Percentiles rank a stretch among this genome's conserved stretches.
phyloP scores from a whole-genome alignment of 139 green algal species.

The Chlorella sp. region DNA sequence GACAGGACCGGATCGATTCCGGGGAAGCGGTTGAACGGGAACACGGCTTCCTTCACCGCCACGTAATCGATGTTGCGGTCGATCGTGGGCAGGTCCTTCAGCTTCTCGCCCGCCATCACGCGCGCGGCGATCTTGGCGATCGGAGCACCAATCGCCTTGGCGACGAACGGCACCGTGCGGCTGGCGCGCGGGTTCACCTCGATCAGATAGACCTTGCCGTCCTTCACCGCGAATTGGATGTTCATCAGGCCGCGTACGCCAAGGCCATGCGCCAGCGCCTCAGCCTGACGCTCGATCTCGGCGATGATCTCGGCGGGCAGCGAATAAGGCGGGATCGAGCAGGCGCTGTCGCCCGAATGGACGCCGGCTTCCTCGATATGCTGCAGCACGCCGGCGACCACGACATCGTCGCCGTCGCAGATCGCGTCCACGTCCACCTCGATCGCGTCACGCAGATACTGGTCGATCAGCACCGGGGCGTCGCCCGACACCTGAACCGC shows the following conservation, averaged over 20 bases:
- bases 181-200: conserved; percentile 98
- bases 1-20: conserved; percentile 96
- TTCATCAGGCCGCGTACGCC: conserved; percentile 98
- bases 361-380: conserved; percentile 99
- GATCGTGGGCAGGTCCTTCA: conserved; percentile 89
- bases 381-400: conserved; percentile 99
- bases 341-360: conserved; percentile 97
- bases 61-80: conserved; percentile 82
- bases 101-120: conserved; percentile 91
- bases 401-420: conserved; percentile 90
- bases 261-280: conserved; percentile 89
- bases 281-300: too few relatives aligned
- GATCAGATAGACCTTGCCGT: conserved; percentile 95
- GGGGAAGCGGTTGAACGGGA: conserved; percentile 99
- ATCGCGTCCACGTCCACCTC: conserved; percentile 98
- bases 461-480: conserved; percentile 99
- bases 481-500: conserved; percentile 81
- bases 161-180: conserved; percentile 98
- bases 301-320: conserved; percentile 84
- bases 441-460: conserved; percentile 90
- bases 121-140: conserved; percentile 96
- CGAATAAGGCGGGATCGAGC: conserved; percentile 93
- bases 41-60: conserved; percentile 98
- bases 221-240: conserved; percentile 97
- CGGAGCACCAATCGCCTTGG: conserved; percentile 97